phyloP scores from a whole-genome alignment of 2,329 filamentous ascomycete species.

The Thelonectria discophora region DNA sequence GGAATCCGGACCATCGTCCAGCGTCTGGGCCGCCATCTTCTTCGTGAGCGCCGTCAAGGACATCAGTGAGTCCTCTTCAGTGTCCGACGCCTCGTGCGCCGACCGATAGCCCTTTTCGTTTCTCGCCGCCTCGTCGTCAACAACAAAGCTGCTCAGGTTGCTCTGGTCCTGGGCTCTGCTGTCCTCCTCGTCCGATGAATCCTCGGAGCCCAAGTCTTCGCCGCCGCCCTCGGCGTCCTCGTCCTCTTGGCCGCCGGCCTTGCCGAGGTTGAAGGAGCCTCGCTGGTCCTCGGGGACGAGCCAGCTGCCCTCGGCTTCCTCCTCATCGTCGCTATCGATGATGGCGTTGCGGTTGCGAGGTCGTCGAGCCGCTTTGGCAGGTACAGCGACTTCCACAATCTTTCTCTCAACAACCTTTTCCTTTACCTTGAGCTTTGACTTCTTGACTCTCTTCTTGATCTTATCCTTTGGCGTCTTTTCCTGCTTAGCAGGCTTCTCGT shows the following conservation, averaged over 20 bases:
- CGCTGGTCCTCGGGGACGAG: slow-evolving; percentile 76
- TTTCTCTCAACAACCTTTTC: slow-evolving; percentile 28
- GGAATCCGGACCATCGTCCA: slow-evolving; percentile 40
- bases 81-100: slow-evolving; percentile 37
- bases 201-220: slow-evolving; percentile 77
- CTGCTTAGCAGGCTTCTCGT: slow-evolving; percentile 51
- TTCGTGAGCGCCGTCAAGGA: slow-evolving; percentile 50
- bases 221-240: slow-evolving; percentile 89
- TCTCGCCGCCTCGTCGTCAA: slow-evolving; percentile 57
- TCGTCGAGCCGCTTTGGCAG: slow-evolving; percentile 42
- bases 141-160: slow-evolving; percentile 64
- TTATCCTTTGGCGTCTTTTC: slow-evolving; percentile 41
- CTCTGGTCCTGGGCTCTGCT: slow-evolving; percentile 63
- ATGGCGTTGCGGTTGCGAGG: slow-evolving; percentile 43
- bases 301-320: slow-evolving; percentile 80
- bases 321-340: slow-evolving; percentile 40
- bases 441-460: slow-evolving; percentile 28
- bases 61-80: slow-evolving; percentile 48
- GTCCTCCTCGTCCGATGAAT: slow-evolving; percentile 68
- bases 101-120: slow-evolving; percentile 45
- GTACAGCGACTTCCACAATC: slow-evolving; percentile 22
- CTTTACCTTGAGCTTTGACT: slow-evolving; percentile 28
- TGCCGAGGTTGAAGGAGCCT: slow-evolving; percentile 69
- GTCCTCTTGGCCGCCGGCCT: slow-evolving; percentile 84
- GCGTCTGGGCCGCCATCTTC: slow-evolving; percentile 49